These are phyloP conservation scores for Rossbeevera mucosa DNA, from an alignment of 768 basidiomycete genomes.

Conservation along the genomic window DNA sequence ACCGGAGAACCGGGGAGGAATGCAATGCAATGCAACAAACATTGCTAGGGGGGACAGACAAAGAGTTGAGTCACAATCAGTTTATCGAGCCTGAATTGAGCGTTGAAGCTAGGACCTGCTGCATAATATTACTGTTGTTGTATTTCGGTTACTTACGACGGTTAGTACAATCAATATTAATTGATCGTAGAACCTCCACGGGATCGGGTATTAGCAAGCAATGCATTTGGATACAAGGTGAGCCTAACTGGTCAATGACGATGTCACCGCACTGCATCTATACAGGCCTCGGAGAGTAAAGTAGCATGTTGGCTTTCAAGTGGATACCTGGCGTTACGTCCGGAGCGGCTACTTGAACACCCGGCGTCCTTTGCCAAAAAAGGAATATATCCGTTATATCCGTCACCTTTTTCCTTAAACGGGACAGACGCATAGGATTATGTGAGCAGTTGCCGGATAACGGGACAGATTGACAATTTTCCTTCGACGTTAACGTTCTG, in stretches of 20 bases:
- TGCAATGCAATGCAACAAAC: conserved; percentile 1
- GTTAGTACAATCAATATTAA: background rate
- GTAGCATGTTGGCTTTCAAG: conserved; percentile 3
- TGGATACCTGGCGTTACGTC: background rate
- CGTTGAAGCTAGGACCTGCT: background rate
- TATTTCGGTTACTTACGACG: background rate
- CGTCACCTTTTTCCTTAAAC: conserved; percentile 5
- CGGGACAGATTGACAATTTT: conserved; percentile 8
- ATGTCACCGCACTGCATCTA: conserved; percentile 22
- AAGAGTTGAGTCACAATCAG: conserved; percentile 1
- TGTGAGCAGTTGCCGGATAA: conserved; percentile 14
- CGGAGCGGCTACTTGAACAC: conserved; percentile 20
- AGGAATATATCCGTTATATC: conserved; percentile 1
- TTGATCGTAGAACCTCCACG: conserved; percentile 10
- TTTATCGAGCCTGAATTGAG: background rate
- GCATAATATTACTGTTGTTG: conserved; percentile 5
- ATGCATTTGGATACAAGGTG: conserved; percentile 18
- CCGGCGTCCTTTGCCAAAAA: conserved; percentile 9
- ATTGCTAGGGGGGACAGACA: background rate
- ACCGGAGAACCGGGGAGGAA: conserved; percentile 6
- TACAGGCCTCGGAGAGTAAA: conserved; percentile 5
- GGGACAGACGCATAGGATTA: conserved; percentile 25
- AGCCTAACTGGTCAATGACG: conserved; percentile 8
- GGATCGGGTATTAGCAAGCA: conserved; percentile 9
- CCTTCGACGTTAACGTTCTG: conserved; percentile 7